These are phyloP conservation scores for Tolypocladium album DNA, from an alignment of 2,329 filamentous ascomycete species.

Conservation along the genomic window DNA sequence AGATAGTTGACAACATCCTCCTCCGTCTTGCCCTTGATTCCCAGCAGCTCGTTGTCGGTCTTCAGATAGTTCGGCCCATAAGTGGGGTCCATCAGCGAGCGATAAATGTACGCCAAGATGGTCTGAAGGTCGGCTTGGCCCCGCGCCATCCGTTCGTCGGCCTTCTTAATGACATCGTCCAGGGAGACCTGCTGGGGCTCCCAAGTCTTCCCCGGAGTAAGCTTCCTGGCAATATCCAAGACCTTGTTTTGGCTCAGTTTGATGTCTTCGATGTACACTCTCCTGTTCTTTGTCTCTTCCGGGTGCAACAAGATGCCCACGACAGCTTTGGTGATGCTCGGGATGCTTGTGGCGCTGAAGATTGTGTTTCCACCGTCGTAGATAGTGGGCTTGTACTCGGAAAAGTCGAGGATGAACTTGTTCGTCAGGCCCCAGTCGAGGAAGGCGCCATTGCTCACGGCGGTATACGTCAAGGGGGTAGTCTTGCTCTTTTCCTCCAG, in stretches of 20 bases:
- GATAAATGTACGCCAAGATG: constrained; percentile 20
- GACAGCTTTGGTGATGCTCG: constrained; percentile 34
- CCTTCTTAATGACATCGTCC: constrained; percentile 14
- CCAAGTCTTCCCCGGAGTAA: constrained; percentile 35
- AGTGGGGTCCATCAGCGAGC: constrained; percentile 17
- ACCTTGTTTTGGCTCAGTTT: constrained; percentile 34
- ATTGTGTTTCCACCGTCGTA: constrained; percentile 37
- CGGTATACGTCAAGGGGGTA: constrained; percentile 40
- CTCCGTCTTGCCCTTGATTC: constrained; percentile 28
- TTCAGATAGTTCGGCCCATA: constrained; percentile 23
- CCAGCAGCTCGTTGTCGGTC: constrained; percentile 33
- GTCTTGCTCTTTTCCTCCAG: constrained; percentile 28
- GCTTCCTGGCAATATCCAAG: constrained; percentile 34
- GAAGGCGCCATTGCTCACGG: constrained; percentile 42
- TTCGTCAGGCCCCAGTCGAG: constrained; percentile 43
- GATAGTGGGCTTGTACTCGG: constrained; percentile 27
- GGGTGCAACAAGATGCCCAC: constrained; percentile 36
- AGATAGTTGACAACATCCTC: constrained; percentile 24
- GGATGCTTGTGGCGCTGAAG: constrained; percentile 38
- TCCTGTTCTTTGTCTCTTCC: constrained; percentile 41
- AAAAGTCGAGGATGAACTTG: constrained; percentile 32
- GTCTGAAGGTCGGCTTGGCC: constrained; percentile 17
- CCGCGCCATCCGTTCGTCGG: constrained; percentile 18
- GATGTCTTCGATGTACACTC: constrained; percentile 33
- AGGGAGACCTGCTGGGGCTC: constrained; percentile 25